Conservation (phyloP, 441 rosid species). For the Jatropha multifida region DNA sequence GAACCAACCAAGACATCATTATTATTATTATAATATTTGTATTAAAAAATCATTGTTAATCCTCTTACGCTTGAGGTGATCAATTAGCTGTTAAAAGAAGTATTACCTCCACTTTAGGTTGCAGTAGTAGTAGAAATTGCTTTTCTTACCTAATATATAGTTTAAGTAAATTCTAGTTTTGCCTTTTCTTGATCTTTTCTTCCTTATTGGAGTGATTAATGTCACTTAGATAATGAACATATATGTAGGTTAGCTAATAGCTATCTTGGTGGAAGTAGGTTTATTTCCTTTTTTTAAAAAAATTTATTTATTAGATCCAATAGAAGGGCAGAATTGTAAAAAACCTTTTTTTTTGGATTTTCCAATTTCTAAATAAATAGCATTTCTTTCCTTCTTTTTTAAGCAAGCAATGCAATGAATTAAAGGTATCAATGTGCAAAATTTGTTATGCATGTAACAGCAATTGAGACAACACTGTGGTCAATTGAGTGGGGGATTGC, state of each 20-base stretch:
- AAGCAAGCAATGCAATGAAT: background rate
- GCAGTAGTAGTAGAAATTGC: background rate
- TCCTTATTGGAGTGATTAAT: background rate
- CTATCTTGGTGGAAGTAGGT: no score
- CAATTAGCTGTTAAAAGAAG: background rate
- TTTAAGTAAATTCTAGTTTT: background rate
- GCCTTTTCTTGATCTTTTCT: background rate
- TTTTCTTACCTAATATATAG: background rate
- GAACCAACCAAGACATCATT: background rate
- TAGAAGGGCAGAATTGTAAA: no score
- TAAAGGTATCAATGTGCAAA: background rate
- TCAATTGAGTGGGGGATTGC: slow-evolving; percentile 95
- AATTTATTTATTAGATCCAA: no score
- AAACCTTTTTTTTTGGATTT: no score
- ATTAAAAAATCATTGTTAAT: background rate
- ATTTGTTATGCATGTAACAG: slow-evolving; percentile 37
- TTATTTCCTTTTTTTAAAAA: no score
- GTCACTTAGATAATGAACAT: no score
- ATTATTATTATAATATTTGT: background rate
- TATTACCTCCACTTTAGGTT: background rate
- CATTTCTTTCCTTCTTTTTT: background rate
- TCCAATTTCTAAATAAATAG: no score
- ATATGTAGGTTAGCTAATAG: no score
- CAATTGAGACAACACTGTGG: slow-evolving; percentile 93
- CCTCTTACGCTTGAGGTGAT: background rate